Evolutionary conservation across 2,329 filamentous ascomycete species (phyloP), one percentile per base, ranked within the genome.

Genomic region (Trichoderma afroharzianum): DNA sequence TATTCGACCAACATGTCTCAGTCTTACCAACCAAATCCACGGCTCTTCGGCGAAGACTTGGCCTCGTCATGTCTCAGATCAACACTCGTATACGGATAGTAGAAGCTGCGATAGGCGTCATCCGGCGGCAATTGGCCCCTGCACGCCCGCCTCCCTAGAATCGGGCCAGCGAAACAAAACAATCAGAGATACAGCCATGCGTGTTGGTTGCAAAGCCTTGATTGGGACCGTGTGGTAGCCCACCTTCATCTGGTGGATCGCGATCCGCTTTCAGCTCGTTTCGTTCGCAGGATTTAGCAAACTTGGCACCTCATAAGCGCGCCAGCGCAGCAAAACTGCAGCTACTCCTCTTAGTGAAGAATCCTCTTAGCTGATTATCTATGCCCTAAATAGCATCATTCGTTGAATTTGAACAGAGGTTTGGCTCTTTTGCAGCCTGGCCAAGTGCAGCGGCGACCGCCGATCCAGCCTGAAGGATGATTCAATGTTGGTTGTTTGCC

Each of bases 251-350:
- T 63, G 12, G 47, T 66, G 47, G n/a, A 50, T 15, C 30, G 47
- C 24, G 59, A 63, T 66, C 47, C 43, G 63, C 63, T 66, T 39
- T 66, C 63, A 66, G 63, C 63, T 55, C 18, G 30, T 36, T 15
- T 28, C 32, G 28, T 55, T 15, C 4, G n/a, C 11, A 66, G 47
- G 30, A 55, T 66, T 24, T 21, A 66, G 11, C 32, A n/a, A 26
- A 55, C 21, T 47, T 63, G 63, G 30, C 47, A 26, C 30, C 15
- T 18, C 32, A 21, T 28, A 36, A 39, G 32, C 30, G 63, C 47
- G 63, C 63, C 63, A 66, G 53, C 63, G n/a, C 63, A 66, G 30
- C 63, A 66, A 57, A 36, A 30, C 47, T 66, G 63, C 63, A 57
- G 63, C 47, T 15, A 66, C 21, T 36, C 14, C 15, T 36, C 36